These are phyloP conservation scores for Phyllostachys edulis DNA, from an alignment of 176 grass and related monocot genomes.

Conservation along the genomic window DNA sequence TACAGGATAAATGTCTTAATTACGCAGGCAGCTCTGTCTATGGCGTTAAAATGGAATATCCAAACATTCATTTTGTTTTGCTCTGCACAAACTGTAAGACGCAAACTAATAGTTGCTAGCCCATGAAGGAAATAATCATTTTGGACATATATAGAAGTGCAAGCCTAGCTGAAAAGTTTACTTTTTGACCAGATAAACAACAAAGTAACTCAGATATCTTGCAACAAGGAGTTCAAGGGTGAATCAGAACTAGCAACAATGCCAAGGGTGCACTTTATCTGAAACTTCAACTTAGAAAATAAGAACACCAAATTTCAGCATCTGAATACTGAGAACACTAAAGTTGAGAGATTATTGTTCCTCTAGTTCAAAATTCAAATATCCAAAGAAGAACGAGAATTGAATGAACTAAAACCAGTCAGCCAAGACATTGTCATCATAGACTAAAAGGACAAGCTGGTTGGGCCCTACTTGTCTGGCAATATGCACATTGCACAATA, in stretches of 20 bases:
- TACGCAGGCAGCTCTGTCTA: background rate
- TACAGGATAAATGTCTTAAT: conserved; percentile 5
- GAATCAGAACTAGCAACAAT: background rate
- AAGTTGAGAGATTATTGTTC: background rate
- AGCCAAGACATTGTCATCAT: background rate
- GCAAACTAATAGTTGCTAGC: background rate
- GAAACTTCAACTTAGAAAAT: background rate
- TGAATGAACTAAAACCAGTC: background rate
- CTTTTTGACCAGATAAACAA: background rate
- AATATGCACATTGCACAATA: background rate
- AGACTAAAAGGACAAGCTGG: background rate
- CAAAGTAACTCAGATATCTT: background rate
- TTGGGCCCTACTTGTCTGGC: background rate
- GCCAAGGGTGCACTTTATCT: background rate
- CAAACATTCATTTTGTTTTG: conserved; percentile 6
- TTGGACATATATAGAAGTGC: background rate
- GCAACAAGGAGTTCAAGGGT: background rate
- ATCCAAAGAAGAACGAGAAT: background rate
- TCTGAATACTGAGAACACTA: background rate
- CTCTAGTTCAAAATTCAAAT: background rate
- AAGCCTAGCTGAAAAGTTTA: background rate
- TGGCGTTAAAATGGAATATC: background rate
- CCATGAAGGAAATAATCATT: background rate
- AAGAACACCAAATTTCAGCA: background rate
- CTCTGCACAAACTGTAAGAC: background rate